Conservation (phyloP, 1,284 basidiomycete genomes). For the Apiotrichum porosum region DNA sequence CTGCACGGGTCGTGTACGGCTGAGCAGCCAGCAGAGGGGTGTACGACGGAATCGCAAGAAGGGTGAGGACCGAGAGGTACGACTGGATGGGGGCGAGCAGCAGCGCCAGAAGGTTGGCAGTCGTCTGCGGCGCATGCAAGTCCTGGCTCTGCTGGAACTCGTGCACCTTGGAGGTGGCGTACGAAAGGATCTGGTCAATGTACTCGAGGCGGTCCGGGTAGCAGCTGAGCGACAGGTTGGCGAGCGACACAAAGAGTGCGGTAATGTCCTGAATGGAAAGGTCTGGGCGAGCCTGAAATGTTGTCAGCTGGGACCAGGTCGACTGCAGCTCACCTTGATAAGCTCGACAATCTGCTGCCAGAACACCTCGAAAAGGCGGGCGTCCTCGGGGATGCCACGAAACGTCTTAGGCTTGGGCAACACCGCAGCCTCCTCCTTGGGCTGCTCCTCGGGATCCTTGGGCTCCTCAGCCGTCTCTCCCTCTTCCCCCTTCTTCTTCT, state of each 20-base stretch:
- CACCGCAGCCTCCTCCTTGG: slow-evolving; percentile 21
- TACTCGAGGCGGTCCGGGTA: slow-evolving; percentile 93
- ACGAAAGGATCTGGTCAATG: slow-evolving; percentile 86
- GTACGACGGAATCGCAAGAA: slow-evolving; percentile 86
- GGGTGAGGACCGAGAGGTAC: slow-evolving; percentile 86
- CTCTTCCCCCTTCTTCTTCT: slow-evolving; percentile 17
- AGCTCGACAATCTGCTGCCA: slow-evolving; percentile 97
- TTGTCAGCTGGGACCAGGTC: not conserved
- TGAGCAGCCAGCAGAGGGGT: slow-evolving; percentile 73
- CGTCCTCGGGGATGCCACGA: slow-evolving; percentile 85
- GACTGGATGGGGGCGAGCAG: slow-evolving; percentile 88
- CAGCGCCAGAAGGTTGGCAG: slow-evolving; percentile 78
- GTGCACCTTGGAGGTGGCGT: slow-evolving; percentile 76
- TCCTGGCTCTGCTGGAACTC: slow-evolving; percentile 81
- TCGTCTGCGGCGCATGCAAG: slow-evolving; percentile 77
- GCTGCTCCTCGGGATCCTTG: slow-evolving; percentile 50
- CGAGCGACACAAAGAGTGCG: slow-evolving; percentile 84
- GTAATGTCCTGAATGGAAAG: slow-evolving; percentile 92
- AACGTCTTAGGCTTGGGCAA: slow-evolving; percentile 52
- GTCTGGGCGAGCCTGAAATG: slow-evolving; percentile 87
- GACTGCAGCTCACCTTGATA: slow-evolving; percentile 66
- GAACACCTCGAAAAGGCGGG: slow-evolving; percentile 90
- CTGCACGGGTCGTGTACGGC: slow-evolving; percentile 78
- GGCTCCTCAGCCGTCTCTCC: not conserved
- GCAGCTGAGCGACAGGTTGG: slow-evolving; percentile 87